Evolutionary conservation across 805 yeast genomes (phyloP).

Genomic region (Yarrowia bubula): DNA sequence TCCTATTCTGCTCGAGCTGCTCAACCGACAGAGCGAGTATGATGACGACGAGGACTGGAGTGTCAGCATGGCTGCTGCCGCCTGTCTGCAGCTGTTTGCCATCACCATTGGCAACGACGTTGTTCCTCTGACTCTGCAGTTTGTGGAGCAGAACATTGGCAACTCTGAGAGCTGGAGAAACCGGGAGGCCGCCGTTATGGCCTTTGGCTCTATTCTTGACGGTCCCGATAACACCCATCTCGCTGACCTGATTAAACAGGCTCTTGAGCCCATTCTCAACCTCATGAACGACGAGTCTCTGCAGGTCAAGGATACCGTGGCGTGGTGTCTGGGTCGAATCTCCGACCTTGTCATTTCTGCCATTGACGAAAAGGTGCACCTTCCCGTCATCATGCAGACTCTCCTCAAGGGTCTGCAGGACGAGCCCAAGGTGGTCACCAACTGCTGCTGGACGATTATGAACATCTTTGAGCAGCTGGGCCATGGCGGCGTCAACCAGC

Average conservation of each 20-base stretch:
- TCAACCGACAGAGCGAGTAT: slow-evolving; percentile 88
- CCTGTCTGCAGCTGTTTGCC: slow-evolving; percentile 91
- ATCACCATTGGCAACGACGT: slow-evolving; percentile 84
- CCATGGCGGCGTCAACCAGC: slow-evolving; percentile 47
- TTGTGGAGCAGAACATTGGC: slow-evolving; percentile 72
- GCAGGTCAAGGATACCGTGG: slow-evolving; percentile 94
- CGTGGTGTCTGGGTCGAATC: slow-evolving; percentile 97
- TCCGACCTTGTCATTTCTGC: slow-evolving; percentile 83
- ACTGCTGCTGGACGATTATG: slow-evolving; percentile 96
- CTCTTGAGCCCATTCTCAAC: slow-evolving; percentile 71
- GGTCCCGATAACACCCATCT: slow-evolving; percentile 82
- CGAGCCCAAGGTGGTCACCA: slow-evolving; percentile 91
- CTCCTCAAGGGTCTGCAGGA: slow-evolving; percentile 79
- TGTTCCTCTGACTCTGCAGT: slow-evolving; percentile 77
- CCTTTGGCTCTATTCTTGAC: slow-evolving; percentile 93
- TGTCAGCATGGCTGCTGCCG: slow-evolving; percentile 98
- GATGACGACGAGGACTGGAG: slow-evolving; percentile 93
- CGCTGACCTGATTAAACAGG: slow-evolving; percentile 69
- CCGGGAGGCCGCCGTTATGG: slow-evolving; percentile 98
- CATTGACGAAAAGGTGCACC: slow-evolving; percentile 59
- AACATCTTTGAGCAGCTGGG: slow-evolving; percentile 82
- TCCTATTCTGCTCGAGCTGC: slow-evolving; percentile 76
- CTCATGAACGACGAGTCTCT: slow-evolving; percentile 72
- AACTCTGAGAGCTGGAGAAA: slow-evolving; percentile 65
- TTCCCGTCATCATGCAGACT: slow-evolving; percentile 72